phyloP scores from a whole-genome alignment of 148 eudicot species.

The Camellia lanceoleosa region DNA sequence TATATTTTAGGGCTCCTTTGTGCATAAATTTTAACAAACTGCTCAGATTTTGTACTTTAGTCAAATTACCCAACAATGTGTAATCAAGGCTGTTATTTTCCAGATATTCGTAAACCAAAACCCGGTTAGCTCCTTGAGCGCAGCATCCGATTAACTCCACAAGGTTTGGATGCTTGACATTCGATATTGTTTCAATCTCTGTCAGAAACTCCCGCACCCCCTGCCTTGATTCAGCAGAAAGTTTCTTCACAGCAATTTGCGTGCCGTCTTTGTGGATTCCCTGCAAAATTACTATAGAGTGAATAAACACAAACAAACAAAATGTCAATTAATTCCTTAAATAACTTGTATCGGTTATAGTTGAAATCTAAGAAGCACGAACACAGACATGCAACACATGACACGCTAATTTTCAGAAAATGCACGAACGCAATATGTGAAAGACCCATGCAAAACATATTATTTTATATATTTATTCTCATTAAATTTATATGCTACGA shows the following conservation, averaged over 20 bases:
- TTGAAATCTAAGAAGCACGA: too few relatives aligned
- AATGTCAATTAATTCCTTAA: neutral
- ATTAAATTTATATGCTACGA: too few relatives aligned
- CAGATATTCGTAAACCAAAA: constrained; percentile 79
- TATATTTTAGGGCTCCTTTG: neutral
- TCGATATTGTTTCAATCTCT: constrained; percentile 73
- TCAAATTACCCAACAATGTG: constrained; percentile 65
- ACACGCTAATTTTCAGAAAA: too few relatives aligned
- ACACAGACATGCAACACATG: too few relatives aligned
- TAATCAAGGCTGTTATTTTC: constrained; percentile 85
- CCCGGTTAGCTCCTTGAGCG: constrained; percentile 62
- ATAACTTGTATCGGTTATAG: neutral
- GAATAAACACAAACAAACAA: constrained; percentile 5
- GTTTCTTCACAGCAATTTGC: constrained; percentile 83
- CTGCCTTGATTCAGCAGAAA: constrained; percentile 85
- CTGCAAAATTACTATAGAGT: constrained; percentile 31
- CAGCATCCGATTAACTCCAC: constrained; percentile 88
- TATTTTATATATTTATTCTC: too few relatives aligned
- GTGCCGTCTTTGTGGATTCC: constrained; percentile 65
- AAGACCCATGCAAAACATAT: too few relatives aligned
- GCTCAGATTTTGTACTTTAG: neutral
- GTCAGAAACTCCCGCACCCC: constrained; percentile 78
- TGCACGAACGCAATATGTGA: too few relatives aligned
- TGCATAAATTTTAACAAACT: neutral
- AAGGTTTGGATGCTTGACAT: constrained; percentile 78